phyloP scores from a whole-genome alignment of 2,329 filamentous ascomycete species.

The Colletotrichum zoysiae region DNA sequence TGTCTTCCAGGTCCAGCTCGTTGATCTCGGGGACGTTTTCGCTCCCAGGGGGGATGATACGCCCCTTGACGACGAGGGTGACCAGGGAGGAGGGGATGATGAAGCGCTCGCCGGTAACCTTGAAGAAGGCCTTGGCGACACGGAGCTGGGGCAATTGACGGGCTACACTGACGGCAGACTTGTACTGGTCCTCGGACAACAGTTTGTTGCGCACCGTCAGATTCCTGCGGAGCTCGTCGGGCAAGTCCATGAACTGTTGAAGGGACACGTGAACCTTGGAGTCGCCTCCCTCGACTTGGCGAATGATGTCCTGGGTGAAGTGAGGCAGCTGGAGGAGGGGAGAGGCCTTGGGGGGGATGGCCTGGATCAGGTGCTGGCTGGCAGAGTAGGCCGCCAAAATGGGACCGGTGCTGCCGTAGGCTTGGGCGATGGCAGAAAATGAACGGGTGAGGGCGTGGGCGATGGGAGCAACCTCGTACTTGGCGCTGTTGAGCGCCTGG shows the following conservation, averaged over 20 bases:
- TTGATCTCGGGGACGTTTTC: constrained; percentile 80
- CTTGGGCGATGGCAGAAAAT: constrained; percentile 87
- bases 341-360: constrained; percentile 83
- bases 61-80: constrained; percentile 93
- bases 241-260: constrained; percentile 89
- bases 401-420: constrained; percentile 85
- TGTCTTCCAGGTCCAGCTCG: constrained; percentile 85
- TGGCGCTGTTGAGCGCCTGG: constrained; percentile 81
- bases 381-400: constrained; percentile 85
- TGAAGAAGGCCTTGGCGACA: constrained; percentile 96
- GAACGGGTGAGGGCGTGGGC: constrained; percentile 88
- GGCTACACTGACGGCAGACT: constrained; percentile 80
- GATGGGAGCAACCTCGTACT: constrained; percentile 89
- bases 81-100: constrained; percentile 94
- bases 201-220: constrained; percentile 78
- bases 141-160: constrained; percentile 86
- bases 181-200: constrained; percentile 81
- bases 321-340: constrained; percentile 93
- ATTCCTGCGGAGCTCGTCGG: constrained; percentile 79
- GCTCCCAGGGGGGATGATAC: constrained; percentile 89
- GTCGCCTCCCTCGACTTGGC: constrained; percentile 76
- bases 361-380: constrained; percentile 91
- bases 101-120: constrained; percentile 93
- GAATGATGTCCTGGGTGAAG: constrained; percentile 77
- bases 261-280: constrained; percentile 81